Percentiles rank a stretch among this genome's conserved stretches.
These are phyloP conservation scores for Knoxia roxburghii DNA, from an alignment of 257 asterid genomes.

Conservation along the genomic window DNA sequence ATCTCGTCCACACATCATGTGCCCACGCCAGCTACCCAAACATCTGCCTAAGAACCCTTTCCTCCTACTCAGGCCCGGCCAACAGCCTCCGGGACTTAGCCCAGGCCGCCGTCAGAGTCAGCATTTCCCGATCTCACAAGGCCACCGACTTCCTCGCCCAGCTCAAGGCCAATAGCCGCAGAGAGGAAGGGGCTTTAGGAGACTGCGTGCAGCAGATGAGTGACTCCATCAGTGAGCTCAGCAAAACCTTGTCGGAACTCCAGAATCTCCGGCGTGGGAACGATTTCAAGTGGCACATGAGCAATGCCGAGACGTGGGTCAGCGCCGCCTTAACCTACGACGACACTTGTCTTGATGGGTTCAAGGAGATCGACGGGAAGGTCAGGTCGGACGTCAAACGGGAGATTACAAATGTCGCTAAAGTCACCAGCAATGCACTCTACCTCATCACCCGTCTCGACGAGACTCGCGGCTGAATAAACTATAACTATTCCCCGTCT, in stretches of 20 bases:
- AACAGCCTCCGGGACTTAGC: conserved; percentile 67
- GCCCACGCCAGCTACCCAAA: conserved; percentile 86
- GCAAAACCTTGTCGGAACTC: conserved; percentile 53
- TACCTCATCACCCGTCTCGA: conserved; percentile 65
- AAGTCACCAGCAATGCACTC: conserved; percentile 88
- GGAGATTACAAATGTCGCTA: conserved; percentile 54
- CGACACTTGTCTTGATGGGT: conserved; percentile 88
- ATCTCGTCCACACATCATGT: conserved; percentile 61
- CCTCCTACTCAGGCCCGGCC: conserved; percentile 57
- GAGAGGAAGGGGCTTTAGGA: conserved; percentile 48
- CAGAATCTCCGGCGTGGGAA: conserved; percentile 49
- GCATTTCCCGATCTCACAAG: conserved; percentile 49
- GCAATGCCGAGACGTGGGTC: conserved; percentile 89
- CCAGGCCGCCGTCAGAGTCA: conserved; percentile 57
- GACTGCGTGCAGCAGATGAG: conserved; percentile 79
- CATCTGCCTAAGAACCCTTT: conserved; percentile 71
- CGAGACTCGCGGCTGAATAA: conserved; percentile 11
- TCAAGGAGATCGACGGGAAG: conserved; percentile 50
- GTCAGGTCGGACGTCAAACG: conserved; percentile 55
- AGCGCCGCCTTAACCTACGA: conserved; percentile 91
- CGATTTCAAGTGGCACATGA: conserved; percentile 83
- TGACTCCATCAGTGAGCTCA: conserved; percentile 61
- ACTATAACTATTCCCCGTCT: no score
- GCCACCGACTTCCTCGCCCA: conserved; percentile 36
- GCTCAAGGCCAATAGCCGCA: conserved; percentile 33